A percentile compares a stretch with the other conserved stretches of the same genome.
Conservation (phyloP, 1,139 yeast species). For the Kurtzmaniella natalensis region DNA sequence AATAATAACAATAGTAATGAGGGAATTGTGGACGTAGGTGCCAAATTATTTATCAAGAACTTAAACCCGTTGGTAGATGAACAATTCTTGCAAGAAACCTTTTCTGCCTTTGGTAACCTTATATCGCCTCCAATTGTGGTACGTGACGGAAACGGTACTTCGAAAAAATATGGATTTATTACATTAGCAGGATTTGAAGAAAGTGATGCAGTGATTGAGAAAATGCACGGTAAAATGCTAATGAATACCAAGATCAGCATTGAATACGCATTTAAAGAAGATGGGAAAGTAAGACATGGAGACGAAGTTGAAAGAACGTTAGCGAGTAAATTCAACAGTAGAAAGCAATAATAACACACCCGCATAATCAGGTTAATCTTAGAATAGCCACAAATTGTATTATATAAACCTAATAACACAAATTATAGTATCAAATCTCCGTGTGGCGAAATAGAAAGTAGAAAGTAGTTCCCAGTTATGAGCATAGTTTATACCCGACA, state of each 20-base stretch:
- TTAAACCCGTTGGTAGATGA: slow-evolving; percentile 69
- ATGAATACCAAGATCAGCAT: slow-evolving; percentile 63
- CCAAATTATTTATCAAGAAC: slow-evolving; percentile 70
- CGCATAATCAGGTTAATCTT: too few relatives aligned
- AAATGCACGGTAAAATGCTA: slow-evolving; percentile 64
- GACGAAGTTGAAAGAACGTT: slow-evolving; percentile 70
- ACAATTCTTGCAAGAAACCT: slow-evolving; percentile 52
- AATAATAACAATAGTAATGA: slow-evolving; percentile 7
- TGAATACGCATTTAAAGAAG: slow-evolving; percentile 71
- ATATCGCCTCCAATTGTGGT: slow-evolving; percentile 48
- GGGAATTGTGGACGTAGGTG: slow-evolving; percentile 53
- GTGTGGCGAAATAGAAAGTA: too few relatives aligned
- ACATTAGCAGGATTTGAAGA: slow-evolving; percentile 59
- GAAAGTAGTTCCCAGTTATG: too few relatives aligned
- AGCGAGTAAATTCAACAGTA: too few relatives aligned
- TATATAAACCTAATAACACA: too few relatives aligned
- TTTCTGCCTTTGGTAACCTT: slow-evolving; percentile 66
- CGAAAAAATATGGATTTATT: slow-evolving; percentile 62
- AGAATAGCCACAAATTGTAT: too few relatives aligned
- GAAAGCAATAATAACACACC: too few relatives aligned
- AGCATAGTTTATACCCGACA: too few relatives aligned
- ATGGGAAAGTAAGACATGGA: slow-evolving; percentile 63
- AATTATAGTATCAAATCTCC: too few relatives aligned
- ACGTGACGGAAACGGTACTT: slow-evolving; percentile 47
- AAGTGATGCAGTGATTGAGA: slow-evolving; percentile 69